A percentile compares a stretch with the other conserved stretches of the same genome.
These are phyloP conservation scores for Acanthamoeba triangularis DNA, from an alignment of 208 protist species.

Conservation along the genomic window DNA sequence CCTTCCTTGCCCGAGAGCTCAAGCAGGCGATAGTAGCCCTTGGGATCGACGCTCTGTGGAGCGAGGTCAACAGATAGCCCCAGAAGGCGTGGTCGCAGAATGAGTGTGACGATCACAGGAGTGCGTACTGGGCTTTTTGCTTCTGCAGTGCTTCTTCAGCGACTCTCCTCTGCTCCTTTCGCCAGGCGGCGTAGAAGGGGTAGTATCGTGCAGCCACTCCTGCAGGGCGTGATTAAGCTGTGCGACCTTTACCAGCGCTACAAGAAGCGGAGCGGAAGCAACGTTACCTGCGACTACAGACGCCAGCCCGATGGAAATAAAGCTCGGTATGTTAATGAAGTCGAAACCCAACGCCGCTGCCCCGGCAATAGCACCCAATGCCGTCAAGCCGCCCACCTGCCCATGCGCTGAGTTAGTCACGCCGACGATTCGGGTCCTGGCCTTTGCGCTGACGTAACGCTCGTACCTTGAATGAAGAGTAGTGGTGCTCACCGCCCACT, in stretches of 20 bases:
- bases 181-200: not conserved
- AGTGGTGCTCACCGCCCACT: constrained; percentile 1
- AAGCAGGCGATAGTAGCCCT: constrained; percentile 11
- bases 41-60: constrained; percentile 21
- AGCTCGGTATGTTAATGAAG: not conserved
- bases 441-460: not conserved
- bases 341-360: not conserved
- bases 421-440: too few relatives aligned
- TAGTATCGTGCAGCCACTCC: constrained; percentile 5
- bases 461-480: constrained; percentile 1
- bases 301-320: not conserved
- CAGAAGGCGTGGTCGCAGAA: too few relatives aligned
- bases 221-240: not conserved
- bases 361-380: not conserved
- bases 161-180: not conserved
- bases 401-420: not conserved
- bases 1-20: constrained; percentile 50
- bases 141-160: constrained; percentile 1
- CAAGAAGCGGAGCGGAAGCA: too few relatives aligned
- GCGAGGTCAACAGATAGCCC: too few relatives aligned
- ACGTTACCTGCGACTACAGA: not conserved
- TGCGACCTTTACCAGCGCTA: not conserved
- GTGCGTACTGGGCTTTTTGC: not conserved
- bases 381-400: not conserved
- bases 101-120: not conserved